Evolutionary conservation across 1,139 yeast species (phyloP).

Genomic region (Komagataea norvegica): DNA sequence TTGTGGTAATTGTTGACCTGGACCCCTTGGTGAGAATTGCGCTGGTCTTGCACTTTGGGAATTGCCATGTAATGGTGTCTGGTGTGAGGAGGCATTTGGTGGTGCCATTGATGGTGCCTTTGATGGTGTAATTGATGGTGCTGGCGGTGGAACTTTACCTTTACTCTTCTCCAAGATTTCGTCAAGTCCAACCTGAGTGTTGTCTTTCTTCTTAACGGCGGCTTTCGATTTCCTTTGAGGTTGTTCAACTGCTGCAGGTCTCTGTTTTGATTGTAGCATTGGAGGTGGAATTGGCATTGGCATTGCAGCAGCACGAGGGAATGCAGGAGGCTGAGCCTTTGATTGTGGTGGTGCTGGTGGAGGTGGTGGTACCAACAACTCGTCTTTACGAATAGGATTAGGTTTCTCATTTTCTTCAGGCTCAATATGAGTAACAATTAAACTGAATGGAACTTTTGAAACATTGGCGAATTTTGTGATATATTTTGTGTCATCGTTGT

Average conservation of each 20-base stretch:
- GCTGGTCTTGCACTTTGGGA: conserved; percentile 1
- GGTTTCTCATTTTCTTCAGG: neutral
- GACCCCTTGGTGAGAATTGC: neutral
- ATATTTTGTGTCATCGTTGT: conserved; percentile 5
- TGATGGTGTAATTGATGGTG: conserved; percentile 1
- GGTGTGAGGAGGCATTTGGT: conserved; percentile 1
- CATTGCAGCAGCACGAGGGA: too few species aligned
- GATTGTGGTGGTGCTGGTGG: too few species aligned
- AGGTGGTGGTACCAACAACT: conserved; percentile 1
- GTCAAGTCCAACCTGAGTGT: neutral
- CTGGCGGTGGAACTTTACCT: neutral
- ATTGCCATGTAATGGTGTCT: neutral
- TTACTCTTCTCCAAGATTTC: neutral
- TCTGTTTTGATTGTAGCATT: too few species aligned
- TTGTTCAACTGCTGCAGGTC: too few species aligned
- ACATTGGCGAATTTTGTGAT: conserved; percentile 16
- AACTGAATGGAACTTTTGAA: conserved; percentile 14
- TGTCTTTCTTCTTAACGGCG: neutral
- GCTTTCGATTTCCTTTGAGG: too few species aligned
- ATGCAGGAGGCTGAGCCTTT: too few species aligned
- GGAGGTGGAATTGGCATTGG: too few species aligned
- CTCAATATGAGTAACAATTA: conserved; percentile 9
- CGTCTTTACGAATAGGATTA: neutral
- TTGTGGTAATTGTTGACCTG: conserved; percentile 1
- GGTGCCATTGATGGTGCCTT: neutral